Percentiles rank a stretch among this genome's conserved stretches.
phyloP scores from a whole-genome alignment of 1,284 basidiomycete species.

The Cystobasidiaceae sp. region DNA sequence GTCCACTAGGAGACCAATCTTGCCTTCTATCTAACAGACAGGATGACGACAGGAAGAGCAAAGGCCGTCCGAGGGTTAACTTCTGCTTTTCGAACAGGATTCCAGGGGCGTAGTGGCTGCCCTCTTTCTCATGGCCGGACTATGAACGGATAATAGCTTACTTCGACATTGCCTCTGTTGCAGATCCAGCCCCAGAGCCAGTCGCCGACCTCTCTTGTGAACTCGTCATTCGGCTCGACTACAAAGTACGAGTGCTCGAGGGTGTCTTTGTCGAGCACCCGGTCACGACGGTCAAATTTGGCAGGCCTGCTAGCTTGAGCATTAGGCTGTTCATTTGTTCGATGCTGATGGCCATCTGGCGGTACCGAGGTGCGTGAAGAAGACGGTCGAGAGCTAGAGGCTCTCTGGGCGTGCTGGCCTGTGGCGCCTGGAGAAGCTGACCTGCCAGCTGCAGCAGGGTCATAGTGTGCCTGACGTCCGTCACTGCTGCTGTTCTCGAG shows the following conservation, averaged over 20 bases:
- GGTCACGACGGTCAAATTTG: neutral
- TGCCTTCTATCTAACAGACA: slow-evolving; percentile 77
- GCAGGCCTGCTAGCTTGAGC: slow-evolving; percentile 1
- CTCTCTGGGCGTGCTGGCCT: too few relatives aligned
- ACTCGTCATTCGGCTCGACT: slow-evolving; percentile 88
- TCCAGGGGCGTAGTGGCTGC: neutral
- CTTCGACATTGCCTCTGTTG: slow-evolving; percentile 52
- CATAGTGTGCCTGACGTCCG: too few relatives aligned
- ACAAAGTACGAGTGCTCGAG: slow-evolving; percentile 83
- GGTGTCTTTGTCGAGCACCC: slow-evolving; percentile 8
- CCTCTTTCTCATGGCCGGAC: neutral
- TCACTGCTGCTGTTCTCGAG: too few relatives aligned
- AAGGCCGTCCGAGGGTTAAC: too few relatives aligned
- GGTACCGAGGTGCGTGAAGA: too few relatives aligned
- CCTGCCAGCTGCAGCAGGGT: too few relatives aligned
- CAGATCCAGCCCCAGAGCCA: slow-evolving; percentile 58
- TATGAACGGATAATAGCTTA: slow-evolving; percentile 36
- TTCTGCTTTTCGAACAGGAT: too few relatives aligned
- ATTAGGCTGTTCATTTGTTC: too few relatives aligned
- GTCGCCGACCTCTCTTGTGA: slow-evolving; percentile 83
- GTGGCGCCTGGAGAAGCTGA: too few relatives aligned
- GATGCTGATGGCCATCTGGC: neutral
- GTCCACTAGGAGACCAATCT: slow-evolving; percentile 76
- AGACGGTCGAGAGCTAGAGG: too few relatives aligned
- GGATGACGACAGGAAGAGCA: neutral